A percentile compares a stretch with the other conserved stretches of the same genome.
Evolutionary conservation across 352 stramenopile genomes (phyloP).

Genomic region (Globisporangium heterothallicum): DNA sequence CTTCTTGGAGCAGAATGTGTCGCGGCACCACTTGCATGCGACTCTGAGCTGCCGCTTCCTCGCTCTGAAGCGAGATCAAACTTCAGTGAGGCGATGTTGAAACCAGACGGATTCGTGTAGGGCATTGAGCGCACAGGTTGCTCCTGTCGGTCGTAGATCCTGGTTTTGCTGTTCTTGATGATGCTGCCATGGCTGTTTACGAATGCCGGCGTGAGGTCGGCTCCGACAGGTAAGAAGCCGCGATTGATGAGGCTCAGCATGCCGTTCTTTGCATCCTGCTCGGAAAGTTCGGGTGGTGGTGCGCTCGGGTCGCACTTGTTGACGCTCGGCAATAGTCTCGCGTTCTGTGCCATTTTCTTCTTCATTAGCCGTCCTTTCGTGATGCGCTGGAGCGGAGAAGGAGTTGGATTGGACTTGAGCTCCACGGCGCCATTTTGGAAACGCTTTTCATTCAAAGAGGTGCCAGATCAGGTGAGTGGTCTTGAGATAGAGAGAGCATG

Average conservation of each 20-base stretch:
- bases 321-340: conserved; percentile 60
- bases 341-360: conserved; percentile 49
- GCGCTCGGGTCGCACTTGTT: conserved; percentile 60
- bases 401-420: conserved; percentile 13
- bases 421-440: conserved; percentile 38
- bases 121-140: conserved; percentile 38
- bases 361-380: conserved; percentile 38
- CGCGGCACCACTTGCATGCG: neutral
- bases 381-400: conserved; percentile 17
- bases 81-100: conserved; percentile 73
- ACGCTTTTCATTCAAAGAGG: conserved; percentile 16
- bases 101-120: conserved; percentile 59
- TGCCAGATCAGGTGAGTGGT: too few species aligned
- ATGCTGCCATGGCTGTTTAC: conserved; percentile 37
- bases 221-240: conserved; percentile 53
- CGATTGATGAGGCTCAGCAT: conserved; percentile 68
- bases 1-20: conserved; percentile 12
- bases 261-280: conserved; percentile 53
- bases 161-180: conserved; percentile 43
- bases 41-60: conserved; percentile 5
- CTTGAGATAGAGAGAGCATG: too few species aligned
- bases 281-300: conserved; percentile 41
- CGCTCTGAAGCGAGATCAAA: conserved; percentile 46
- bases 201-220: conserved; percentile 67
- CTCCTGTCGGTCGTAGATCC: conserved; percentile 56